Evolutionary conservation across 257 asterid species (phyloP).

Genomic region (Petunia secreta): DNA sequence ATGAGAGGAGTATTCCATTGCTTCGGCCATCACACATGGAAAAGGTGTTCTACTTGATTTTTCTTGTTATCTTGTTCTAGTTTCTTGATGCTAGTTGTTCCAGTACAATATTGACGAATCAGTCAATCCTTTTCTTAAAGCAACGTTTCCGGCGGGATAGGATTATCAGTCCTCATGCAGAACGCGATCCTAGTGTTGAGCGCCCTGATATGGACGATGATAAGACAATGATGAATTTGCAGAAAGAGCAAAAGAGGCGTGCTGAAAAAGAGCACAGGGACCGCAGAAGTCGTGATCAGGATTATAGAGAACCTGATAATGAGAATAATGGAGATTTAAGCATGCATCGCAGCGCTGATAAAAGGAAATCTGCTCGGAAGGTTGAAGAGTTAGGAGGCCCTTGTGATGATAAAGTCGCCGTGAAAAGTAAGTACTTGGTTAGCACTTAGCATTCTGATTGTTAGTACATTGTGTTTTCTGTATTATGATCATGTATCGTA

Average conservation of each 20-base stretch:
- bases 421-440: constrained; percentile 60
- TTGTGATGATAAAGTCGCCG: constrained; percentile 63
- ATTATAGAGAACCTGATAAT: constrained; percentile 54
- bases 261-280: constrained; percentile 65
- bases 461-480: constrained; percentile 17
- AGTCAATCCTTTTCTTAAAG: constrained; percentile 36
- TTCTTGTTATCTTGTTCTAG: not conserved
- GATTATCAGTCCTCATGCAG: constrained; percentile 53
- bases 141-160: constrained; percentile 62
- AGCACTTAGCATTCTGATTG: not conserved
- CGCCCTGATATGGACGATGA: constrained; percentile 64
- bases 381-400: constrained; percentile 63
- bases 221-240: constrained; percentile 57
- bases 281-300: constrained; percentile 59
- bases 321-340: constrained; percentile 57
- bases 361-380: constrained; percentile 60
- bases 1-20: constrained; percentile 60
- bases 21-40: constrained; percentile 56
- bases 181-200: constrained; percentile 65
- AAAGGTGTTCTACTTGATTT: constrained; percentile 45
- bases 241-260: constrained; percentile 68
- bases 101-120: constrained; percentile 21
- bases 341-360: constrained; percentile 63
- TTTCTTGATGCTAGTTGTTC: constrained; percentile 9
- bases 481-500: not conserved